Evolutionary conservation across 768 basidiomycete genomes (phyloP).

Genomic region (Naganishia onofrii): DNA sequence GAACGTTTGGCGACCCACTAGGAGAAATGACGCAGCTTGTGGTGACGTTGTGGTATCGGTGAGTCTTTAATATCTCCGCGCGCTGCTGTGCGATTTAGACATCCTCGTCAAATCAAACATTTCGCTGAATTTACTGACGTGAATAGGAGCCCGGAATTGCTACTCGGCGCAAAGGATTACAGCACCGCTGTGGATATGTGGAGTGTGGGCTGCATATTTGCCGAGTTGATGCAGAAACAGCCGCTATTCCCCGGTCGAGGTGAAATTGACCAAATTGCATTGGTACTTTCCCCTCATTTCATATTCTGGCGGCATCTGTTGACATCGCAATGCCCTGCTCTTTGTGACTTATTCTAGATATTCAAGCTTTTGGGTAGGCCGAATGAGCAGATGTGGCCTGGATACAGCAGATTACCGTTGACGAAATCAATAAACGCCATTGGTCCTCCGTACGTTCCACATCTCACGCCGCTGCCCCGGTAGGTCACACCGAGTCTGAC

Average conservation of each 20-base stretch:
- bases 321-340: conserved; percentile 1
- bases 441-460: conserved; percentile 48
- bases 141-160: conserved; percentile 83
- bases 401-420: conserved; percentile 72
- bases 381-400: conserved; percentile 79
- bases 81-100: neutral
- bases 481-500: neutral
- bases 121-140: conserved; percentile 2
- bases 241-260: conserved; percentile 96
- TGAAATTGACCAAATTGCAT: conserved; percentile 84
- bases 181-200: conserved; percentile 96
- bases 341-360: conserved; percentile 56
- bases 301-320: neutral
- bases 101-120: neutral
- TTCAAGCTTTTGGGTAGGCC: conserved; percentile 95
- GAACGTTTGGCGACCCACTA: conserved; percentile 93
- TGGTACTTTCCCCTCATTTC: conserved; percentile 53
- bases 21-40: conserved; percentile 97
- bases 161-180: conserved; percentile 88
- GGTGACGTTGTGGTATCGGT: conserved; percentile 99
- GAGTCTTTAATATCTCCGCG: conserved; percentile 44
- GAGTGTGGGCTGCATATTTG: conserved; percentile 98
- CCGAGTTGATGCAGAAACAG: conserved; percentile 88
- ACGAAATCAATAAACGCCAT: conserved; percentile 66
- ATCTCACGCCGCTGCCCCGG: neutral